A percentile compares a stretch with the other conserved stretches of the same genome.
These are phyloP conservation scores for Thuidium tamariscinum DNA, from an alignment of 225 moss, liverwort and hornwort genomes.

Conservation along the genomic window DNA sequence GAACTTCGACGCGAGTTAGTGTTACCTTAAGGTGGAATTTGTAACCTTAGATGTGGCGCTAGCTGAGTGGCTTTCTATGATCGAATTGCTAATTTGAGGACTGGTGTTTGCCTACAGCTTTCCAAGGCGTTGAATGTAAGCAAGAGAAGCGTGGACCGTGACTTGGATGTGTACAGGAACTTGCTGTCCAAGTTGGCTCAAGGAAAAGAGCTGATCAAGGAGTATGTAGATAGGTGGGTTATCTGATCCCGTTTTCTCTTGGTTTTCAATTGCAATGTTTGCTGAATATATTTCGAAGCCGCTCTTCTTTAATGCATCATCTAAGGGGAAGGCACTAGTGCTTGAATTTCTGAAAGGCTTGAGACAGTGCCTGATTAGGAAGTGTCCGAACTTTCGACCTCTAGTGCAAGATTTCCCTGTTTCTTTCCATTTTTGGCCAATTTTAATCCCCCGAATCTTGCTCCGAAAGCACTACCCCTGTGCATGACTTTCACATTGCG, in stretches of 20 bases:
- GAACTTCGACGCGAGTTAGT: background rate
- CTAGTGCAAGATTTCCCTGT: background rate
- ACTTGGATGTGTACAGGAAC: conserved; percentile 87
- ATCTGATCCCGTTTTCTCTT: background rate
- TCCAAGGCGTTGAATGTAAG: conserved; percentile 83
- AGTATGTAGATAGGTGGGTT: conserved; percentile 78
- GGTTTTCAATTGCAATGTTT: background rate
- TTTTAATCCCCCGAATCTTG: background rate
- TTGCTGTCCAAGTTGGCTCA: conserved; percentile 85
- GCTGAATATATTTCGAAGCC: background rate
- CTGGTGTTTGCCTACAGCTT: conserved; percentile 25
- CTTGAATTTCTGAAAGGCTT: background rate
- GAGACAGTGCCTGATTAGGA: background rate
- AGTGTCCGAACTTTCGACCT: background rate
- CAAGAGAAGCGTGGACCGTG: conserved; percentile 89
- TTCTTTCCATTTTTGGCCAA: background rate
- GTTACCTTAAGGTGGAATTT: background rate
- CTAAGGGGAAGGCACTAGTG: background rate
- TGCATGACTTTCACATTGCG: background rate
- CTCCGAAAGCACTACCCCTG: too few relatives aligned
- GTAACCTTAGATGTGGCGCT: background rate
- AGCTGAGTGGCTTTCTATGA: background rate
- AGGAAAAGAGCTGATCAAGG: conserved; percentile 83
- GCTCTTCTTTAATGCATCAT: background rate
- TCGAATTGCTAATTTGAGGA: background rate